Evolutionary conservation across 2,329 filamentous ascomycete genomes (phyloP), one percentile per base, ranked within the genome.

Genomic region (Fusarium humuli): DNA sequence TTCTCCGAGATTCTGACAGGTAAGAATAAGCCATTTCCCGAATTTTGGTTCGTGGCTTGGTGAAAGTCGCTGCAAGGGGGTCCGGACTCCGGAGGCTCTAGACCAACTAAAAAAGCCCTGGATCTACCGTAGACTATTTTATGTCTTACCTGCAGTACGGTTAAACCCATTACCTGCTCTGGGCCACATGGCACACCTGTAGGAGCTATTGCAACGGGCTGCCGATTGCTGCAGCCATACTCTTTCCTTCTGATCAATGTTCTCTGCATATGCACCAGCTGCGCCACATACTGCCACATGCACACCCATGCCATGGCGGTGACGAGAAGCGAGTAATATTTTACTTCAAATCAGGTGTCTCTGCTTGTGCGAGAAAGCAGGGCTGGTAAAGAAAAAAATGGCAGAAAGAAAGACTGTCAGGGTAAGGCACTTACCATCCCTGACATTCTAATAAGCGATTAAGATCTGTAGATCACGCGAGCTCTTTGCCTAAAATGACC

Each of bases 41-140:
- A 42, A 37, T 32, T 52, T 57, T 65, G 49, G 57, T 65, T 32
- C 32, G 63, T 71, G 69, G 67, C 67, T 72, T 74, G 57, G 45
- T 57, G 47, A 27, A 54, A 62, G 59, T 64, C 69, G 57, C 53
- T 61, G 48, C 47, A 48, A 61, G 61, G 61, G 61, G 49, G 58
- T 29, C 10, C 27, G 27, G 27, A 29, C 27, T 23, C 34, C 25
- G 32, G 27, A 32, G 22, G 46, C 12, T 32, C 13, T 32, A 48
- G 34, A 48, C 45, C 47, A 32, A 45, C 41, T 52, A 30, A 48
- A 47, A 46, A 32, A 52, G 50, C 58, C 49, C 61, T 50, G 49
- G 42, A 37, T 60, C 45, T 67, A 52, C 48, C 58, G 37, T 44
- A 63, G 13, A 62, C 47, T 54, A 23, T 30, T 34, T 48, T 46